Conservation (phyloP, 352 stramenopile species). For the Blastocystis hominis region DNA sequence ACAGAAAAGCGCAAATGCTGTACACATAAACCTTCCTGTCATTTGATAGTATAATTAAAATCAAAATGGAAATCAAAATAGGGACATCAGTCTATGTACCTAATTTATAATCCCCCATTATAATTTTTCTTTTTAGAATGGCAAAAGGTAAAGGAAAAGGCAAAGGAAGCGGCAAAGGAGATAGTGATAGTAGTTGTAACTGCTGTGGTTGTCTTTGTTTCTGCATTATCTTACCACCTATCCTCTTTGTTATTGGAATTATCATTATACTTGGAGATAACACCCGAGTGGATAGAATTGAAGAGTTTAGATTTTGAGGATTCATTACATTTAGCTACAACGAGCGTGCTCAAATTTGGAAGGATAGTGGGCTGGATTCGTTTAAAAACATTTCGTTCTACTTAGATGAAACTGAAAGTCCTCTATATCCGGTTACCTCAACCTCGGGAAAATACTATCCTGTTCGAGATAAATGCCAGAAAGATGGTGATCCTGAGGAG, state of each 20-base stretch:
- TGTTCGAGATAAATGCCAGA: neutral
- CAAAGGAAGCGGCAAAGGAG: neutral
- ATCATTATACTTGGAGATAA: neutral
- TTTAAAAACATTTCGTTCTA: neutral
- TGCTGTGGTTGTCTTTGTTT: conserved; percentile 39
- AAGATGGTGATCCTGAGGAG: neutral
- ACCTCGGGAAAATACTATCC: conserved; percentile 19
- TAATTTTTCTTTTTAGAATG: neutral
- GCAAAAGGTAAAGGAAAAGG: conserved; percentile 52
- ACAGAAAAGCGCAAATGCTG: neutral
- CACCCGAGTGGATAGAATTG: conserved; percentile 16
- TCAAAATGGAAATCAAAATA: too few relatives aligned
- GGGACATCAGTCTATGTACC: neutral
- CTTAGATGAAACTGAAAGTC: neutral
- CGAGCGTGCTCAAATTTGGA: neutral
- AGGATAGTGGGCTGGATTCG: neutral
- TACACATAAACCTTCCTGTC: neutral
- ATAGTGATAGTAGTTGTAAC: conserved; percentile 8
- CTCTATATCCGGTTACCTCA: neutral
- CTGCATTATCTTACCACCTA: neutral
- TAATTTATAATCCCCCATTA: neutral
- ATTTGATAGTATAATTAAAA: too few relatives aligned
- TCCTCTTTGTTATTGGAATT: neutral
- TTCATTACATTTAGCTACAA: neutral
- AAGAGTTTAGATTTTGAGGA: neutral